Evolutionary conservation across 108 stramenopile species (phyloP).

Genomic region (Poteriospumella lacustris): DNA sequence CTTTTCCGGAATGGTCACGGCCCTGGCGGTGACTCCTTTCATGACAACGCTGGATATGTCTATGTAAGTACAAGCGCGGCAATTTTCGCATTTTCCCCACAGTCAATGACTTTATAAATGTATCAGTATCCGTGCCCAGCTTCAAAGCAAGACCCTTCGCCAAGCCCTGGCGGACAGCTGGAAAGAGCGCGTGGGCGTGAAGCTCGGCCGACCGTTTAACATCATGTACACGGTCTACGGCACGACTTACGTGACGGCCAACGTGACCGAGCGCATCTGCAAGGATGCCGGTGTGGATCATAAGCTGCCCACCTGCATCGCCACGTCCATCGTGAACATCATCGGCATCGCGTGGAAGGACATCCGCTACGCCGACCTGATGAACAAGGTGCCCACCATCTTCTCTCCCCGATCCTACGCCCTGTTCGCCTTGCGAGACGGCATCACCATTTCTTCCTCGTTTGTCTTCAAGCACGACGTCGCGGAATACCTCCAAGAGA

Average conservation of each 20-base stretch:
- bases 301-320: background rate
- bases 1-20: no score
- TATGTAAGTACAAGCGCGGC: no score
- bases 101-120: no score
- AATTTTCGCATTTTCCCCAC: no score
- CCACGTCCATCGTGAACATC: conserved; percentile 4
- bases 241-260: background rate
- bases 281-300: background rate
- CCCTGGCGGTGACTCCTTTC: no score
- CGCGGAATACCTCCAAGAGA: background rate
- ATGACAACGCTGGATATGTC: no score
- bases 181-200: no score
- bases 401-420: background rate
- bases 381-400: background rate
- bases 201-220: background rate
- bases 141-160: no score
- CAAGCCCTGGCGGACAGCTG: no score
- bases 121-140: no score
- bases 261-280: conserved; percentile 4
- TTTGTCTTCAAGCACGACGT: conserved; percentile 5
- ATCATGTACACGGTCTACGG: background rate
- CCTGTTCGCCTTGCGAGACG: background rate
- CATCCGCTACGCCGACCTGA: background rate
- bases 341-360: background rate
- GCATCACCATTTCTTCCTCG: background rate